Conservation (phyloP, 768 basidiomycete genomes). For the Dendrothele bispora region DNA sequence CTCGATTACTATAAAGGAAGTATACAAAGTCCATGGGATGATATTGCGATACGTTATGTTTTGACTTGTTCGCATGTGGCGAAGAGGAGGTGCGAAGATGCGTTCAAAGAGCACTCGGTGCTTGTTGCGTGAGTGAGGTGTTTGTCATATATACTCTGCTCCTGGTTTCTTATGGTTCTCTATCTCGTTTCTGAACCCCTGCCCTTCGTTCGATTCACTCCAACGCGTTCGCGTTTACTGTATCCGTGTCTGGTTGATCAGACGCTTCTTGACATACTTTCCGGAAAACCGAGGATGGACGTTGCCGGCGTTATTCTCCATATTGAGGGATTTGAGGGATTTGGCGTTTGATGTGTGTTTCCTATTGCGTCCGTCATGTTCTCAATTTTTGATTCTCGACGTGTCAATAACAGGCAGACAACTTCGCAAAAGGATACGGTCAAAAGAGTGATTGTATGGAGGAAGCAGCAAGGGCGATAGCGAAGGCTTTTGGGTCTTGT, state of each 20-base stretch:
- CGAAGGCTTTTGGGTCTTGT: constrained; percentile 88
- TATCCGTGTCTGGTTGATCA: no score
- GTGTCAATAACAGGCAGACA: constrained; percentile 50
- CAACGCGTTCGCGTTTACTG: no score
- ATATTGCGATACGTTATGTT: constrained; percentile 82
- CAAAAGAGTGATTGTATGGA: constrained; percentile 74
- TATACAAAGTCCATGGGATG: constrained; percentile 80
- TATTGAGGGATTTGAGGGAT: constrained; percentile 79
- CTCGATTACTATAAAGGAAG: constrained; percentile 56
- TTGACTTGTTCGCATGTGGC: constrained; percentile 71
- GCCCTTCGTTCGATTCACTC: no score
- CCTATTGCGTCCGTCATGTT: neutral
- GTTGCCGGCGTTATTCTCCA: constrained; percentile 77
- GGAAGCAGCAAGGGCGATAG: constrained; percentile 82
- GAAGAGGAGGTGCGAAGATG: constrained; percentile 64
- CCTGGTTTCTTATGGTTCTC: neutral
- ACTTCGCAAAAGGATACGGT: constrained; percentile 54
- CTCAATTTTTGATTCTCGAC: neutral
- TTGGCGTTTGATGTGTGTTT: constrained; percentile 76
- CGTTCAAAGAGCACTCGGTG: constrained; percentile 78
- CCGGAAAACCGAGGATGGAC: constrained; percentile 86
- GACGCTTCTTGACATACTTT: constrained; percentile 78
- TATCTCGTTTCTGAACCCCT: no score
- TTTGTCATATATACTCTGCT: neutral
- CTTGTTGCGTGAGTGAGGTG: constrained; percentile 70